These are phyloP conservation scores for Fraxinus greggii DNA, from an alignment of 305 asterid species.

Conservation along the genomic window DNA sequence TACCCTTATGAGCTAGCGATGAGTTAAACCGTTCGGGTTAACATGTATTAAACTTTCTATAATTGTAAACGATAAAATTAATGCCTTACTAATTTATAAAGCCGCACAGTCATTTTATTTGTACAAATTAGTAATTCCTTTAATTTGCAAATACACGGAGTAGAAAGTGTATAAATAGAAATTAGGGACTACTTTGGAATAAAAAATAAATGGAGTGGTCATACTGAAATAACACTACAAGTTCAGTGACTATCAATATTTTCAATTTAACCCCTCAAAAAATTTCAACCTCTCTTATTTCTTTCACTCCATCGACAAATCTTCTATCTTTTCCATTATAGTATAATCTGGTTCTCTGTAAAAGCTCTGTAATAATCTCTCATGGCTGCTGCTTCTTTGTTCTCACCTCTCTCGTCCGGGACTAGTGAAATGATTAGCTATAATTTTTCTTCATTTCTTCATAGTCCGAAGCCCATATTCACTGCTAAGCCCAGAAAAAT, in stretches of 20 bases:
- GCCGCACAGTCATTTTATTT: too few species aligned
- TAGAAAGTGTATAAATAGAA: not conserved
- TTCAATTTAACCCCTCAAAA: not conserved
- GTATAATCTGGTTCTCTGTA: not conserved
- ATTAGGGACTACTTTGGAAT: not conserved
- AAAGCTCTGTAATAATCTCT: conserved; percentile 6
- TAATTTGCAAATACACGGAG: not conserved
- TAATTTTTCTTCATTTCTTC: conserved; percentile 39
- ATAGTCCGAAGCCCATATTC: conserved; percentile 42
- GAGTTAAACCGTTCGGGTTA: not conserved
- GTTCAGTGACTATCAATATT: not conserved
- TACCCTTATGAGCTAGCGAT: not conserved
- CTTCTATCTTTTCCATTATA: not conserved
- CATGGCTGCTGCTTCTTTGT: conserved; percentile 48
- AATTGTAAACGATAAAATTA: not conserved
- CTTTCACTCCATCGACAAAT: not conserved
- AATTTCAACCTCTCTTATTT: not conserved
- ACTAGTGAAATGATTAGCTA: conserved; percentile 24
- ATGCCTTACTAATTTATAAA: too few species aligned
- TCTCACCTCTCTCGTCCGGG: conserved; percentile 47
- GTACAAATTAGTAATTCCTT: too few species aligned
- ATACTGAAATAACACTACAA: not conserved
- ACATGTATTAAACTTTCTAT: not conserved
- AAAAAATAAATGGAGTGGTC: not conserved
- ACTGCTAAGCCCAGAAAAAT: conserved; percentile 32